Conservation (phyloP, 805 yeast species). For the Metschnikowia hibisci region DNA sequence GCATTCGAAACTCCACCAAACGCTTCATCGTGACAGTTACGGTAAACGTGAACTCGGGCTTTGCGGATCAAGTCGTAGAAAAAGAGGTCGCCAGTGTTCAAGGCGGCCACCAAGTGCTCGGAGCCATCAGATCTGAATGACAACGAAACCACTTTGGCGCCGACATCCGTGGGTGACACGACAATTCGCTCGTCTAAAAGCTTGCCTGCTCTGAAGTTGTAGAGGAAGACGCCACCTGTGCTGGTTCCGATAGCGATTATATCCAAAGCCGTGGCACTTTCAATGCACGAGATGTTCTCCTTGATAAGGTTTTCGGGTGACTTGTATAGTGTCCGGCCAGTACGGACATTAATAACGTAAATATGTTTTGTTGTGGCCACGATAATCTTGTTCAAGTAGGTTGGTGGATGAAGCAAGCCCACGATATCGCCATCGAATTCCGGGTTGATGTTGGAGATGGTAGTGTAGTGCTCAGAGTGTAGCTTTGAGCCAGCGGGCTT, state of each 20-base stretch:
- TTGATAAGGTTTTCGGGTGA: slow-evolving; percentile 47
- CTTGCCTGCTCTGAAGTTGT: slow-evolving; percentile 64
- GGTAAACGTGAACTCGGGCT: slow-evolving; percentile 70
- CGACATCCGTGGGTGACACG: slow-evolving; percentile 37
- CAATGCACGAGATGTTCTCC: slow-evolving; percentile 60
- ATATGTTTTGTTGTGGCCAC: slow-evolving; percentile 70
- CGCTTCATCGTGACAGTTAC: slow-evolving; percentile 66
- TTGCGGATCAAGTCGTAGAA: slow-evolving; percentile 78
- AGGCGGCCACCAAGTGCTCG: slow-evolving; percentile 76
- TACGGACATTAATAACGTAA: slow-evolving; percentile 66
- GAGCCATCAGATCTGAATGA: slow-evolving; percentile 92
- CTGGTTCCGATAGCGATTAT: slow-evolving; percentile 72
- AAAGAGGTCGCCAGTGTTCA: slow-evolving; percentile 74
- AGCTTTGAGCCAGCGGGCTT: slow-evolving; percentile 41
- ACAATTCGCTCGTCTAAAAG: slow-evolving; percentile 47
- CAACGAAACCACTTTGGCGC: slow-evolving; percentile 50
- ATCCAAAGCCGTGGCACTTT: slow-evolving; percentile 84
- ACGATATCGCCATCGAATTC: slow-evolving; percentile 69
- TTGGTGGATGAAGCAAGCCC: slow-evolving; percentile 76
- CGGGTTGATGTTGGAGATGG: slow-evolving; percentile 47
- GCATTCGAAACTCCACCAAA: slow-evolving; percentile 76
- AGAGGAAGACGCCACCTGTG: slow-evolving; percentile 61
- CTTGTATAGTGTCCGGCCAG: slow-evolving; percentile 67
- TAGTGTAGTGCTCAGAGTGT: slow-evolving; percentile 66
- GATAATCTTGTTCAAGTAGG: slow-evolving; percentile 84